Evolutionary conservation across 1,284 basidiomycete genomes (phyloP).

Genomic region (Mrakiaceae sp.): DNA sequence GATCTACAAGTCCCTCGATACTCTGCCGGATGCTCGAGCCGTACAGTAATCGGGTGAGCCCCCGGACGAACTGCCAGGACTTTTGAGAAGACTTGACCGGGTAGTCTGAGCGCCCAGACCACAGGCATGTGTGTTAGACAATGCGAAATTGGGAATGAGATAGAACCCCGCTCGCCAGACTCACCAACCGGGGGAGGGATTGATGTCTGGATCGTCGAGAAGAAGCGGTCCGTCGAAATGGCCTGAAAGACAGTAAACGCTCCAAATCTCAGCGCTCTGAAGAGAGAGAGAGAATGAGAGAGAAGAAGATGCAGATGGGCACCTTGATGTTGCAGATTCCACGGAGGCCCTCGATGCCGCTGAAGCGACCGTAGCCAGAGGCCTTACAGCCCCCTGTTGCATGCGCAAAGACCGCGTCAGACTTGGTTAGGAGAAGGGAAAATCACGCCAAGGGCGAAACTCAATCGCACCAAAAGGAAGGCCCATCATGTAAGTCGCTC

Average conservation of each 20-base stretch:
- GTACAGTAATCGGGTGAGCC: conserved; percentile 10
- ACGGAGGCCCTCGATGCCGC: conserved; percentile 83
- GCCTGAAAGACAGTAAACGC: conserved; percentile 30
- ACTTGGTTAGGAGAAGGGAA: conserved; percentile 79
- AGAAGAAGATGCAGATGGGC: background rate
- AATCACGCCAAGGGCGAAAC: conserved; percentile 43
- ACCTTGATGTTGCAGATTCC: conserved; percentile 69
- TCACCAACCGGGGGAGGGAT: conserved; percentile 49
- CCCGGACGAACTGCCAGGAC: conserved; percentile 9
- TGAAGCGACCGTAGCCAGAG: conserved; percentile 77
- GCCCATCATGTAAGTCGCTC: conserved; percentile 55
- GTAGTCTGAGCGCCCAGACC: background rate
- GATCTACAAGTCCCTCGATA: background rate
- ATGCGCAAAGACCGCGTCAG: conserved; percentile 73
- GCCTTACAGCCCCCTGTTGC: conserved; percentile 63
- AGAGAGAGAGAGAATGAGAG: background rate
- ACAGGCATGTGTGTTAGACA: background rate
- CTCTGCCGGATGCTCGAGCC: background rate
- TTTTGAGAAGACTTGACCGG: conserved; percentile 5
- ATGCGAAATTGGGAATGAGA: background rate
- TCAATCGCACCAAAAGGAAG: conserved; percentile 13
- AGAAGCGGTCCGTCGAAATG: conserved; percentile 73
- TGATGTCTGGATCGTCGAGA: conserved; percentile 63
- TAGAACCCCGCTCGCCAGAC: background rate
- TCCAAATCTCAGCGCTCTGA: too few relatives aligned